A percentile compares a stretch with the other conserved stretches of the same genome.
These are phyloP conservation scores for Selaginella moellendorffii DNA, from an alignment of 75 land plant genomes.

Conservation along the genomic window DNA sequence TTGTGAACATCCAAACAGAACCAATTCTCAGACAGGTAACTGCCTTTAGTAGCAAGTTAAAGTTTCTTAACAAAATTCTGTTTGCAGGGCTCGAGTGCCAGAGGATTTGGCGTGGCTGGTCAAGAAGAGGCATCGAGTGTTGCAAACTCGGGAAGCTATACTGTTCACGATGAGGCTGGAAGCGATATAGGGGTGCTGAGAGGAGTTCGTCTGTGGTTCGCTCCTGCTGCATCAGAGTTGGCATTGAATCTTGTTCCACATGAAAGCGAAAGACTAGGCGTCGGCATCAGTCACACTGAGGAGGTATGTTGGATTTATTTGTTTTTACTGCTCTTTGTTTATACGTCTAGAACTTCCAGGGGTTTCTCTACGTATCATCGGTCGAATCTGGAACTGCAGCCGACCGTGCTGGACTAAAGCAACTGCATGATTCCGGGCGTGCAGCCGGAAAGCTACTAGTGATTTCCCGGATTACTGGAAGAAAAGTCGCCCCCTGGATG, in stretches of 20 bases:
- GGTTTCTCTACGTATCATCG: slow-evolving; percentile 28
- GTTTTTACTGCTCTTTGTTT: background rate
- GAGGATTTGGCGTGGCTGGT: slow-evolving; percentile 2
- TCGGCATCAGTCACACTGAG: slow-evolving; percentile 40
- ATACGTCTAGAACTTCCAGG: slow-evolving; percentile 27
- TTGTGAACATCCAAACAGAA: slow-evolving; percentile 55
- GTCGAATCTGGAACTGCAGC: slow-evolving; percentile 28
- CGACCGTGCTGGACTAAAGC: slow-evolving; percentile 47
- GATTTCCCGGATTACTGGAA: slow-evolving; percentile 27
- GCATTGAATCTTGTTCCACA: slow-evolving; percentile 24
- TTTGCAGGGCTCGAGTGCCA: slow-evolving; percentile 3
- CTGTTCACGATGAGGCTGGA: background rate
- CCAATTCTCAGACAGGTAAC: slow-evolving; percentile 34
- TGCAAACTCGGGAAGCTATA: slow-evolving; percentile 7
- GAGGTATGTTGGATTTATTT: slow-evolving; percentile 24
- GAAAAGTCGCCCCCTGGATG: slow-evolving; percentile 22
- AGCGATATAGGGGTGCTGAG: slow-evolving; percentile 20
- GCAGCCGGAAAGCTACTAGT: slow-evolving; percentile 15
- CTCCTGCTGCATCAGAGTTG: slow-evolving; percentile 39
- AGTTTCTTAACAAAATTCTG: background rate
- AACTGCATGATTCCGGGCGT: slow-evolving; percentile 19
- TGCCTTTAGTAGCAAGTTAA: background rate
- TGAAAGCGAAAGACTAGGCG: slow-evolving; percentile 36
- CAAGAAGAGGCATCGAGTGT: slow-evolving; percentile 6
- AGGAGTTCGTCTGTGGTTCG: slow-evolving; percentile 45